phyloP scores from a whole-genome alignment of 2,329 filamentous ascomycete genomes.

The Botrytis paeoniae region DNA sequence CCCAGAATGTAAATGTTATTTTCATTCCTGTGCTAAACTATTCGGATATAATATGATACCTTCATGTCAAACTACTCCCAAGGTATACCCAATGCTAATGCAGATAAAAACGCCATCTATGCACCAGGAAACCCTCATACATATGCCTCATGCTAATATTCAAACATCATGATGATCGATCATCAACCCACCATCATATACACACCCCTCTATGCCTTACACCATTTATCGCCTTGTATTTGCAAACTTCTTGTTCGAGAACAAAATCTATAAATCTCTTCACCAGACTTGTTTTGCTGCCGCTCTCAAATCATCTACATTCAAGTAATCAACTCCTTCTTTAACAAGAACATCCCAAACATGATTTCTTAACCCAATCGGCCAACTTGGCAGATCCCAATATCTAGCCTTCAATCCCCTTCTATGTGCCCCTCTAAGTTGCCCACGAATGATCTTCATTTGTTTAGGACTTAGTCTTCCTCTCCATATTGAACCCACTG shows the following conservation, averaged over 20 bases:
- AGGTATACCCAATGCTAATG: constrained; percentile 6
- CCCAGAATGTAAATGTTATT: neutral
- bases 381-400: constrained; percentile 60
- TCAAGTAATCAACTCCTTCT: constrained; percentile 60
- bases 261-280: neutral
- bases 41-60: neutral
- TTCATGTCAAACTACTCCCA: neutral
- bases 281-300: constrained; percentile 32
- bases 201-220: neutral
- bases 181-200: neutral
- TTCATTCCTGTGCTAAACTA: neutral
- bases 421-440: constrained; percentile 48
- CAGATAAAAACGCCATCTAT: constrained; percentile 4
- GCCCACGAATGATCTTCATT: constrained; percentile 43
- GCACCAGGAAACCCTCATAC: neutral
- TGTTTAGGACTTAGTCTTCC: constrained; percentile 47
- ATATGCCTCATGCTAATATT: neutral
- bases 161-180: neutral
- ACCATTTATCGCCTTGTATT: neutral
- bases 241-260: neutral
- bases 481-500: constrained; percentile 51
- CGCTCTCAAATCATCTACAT: constrained; percentile 57
- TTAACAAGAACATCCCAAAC: constrained; percentile 54
- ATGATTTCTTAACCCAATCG: constrained; percentile 50
- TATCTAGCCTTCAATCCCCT: constrained; percentile 56